These are phyloP conservation scores for Cyclostephanos tholiformis DNA, from an alignment of 108 stramenopile species.

Conservation along the genomic window DNA sequence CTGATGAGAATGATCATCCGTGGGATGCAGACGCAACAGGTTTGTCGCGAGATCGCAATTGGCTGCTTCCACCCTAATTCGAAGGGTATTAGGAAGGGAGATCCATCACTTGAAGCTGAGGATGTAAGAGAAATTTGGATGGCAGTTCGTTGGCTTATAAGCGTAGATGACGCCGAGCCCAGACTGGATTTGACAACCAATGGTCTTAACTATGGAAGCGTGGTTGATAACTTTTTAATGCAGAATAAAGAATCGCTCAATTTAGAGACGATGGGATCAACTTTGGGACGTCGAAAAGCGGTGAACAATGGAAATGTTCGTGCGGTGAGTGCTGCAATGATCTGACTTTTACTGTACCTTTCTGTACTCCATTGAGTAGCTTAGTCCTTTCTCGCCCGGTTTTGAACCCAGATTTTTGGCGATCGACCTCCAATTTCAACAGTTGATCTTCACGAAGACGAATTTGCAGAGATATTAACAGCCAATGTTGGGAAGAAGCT, in stretches of 20 bases:
- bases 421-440: constrained; percentile 40
- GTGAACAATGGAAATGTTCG: constrained; percentile 78
- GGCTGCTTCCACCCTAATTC: constrained; percentile 85
- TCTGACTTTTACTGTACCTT: neutral
- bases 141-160: constrained; percentile 62
- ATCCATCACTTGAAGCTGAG: constrained; percentile 50
- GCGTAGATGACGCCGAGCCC: constrained; percentile 17
- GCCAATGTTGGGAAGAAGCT: constrained; percentile 40
- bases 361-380: neutral
- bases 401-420: constrained; percentile 25
- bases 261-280: constrained; percentile 40
- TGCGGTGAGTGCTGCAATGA: constrained; percentile 33
- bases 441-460: constrained; percentile 47
- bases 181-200: constrained; percentile 30
- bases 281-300: constrained; percentile 54
- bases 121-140: constrained; percentile 80
- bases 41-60: constrained; percentile 66
- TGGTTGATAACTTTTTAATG: constrained; percentile 61
- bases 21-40: constrained; percentile 49
- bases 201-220: constrained; percentile 39
- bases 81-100: constrained; percentile 56
- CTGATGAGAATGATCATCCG: constrained; percentile 70
- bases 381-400: neutral
- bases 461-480: constrained; percentile 46
- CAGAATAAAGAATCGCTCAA: constrained; percentile 36